Percentiles rank a stretch among this genome's conserved stretches.
Evolutionary conservation across 1,139 yeast genomes (phyloP).

Genomic region (Saccharomyces hybrid): DNA sequence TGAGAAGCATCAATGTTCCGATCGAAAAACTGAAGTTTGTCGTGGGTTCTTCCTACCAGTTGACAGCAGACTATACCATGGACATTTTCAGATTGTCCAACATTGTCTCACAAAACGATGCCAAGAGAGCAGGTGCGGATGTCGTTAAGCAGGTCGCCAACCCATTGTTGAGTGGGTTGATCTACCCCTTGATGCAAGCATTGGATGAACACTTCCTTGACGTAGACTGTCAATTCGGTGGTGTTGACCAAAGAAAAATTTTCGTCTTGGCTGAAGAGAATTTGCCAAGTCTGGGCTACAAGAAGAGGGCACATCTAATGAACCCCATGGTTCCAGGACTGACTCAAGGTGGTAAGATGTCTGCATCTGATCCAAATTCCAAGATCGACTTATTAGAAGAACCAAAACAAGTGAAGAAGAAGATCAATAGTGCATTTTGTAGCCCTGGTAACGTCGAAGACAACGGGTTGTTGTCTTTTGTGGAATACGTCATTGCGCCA

Average conservation of each 20-base stretch:
- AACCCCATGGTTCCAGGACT: conserved; percentile 98
- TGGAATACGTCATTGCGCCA: conserved; percentile 80
- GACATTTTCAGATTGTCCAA: conserved; percentile 83
- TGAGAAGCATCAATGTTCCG: conserved; percentile 82
- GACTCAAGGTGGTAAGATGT: conserved; percentile 96
- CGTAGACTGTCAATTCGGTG: conserved; percentile 95
- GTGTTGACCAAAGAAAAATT: conserved; percentile 97
- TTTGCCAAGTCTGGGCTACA: conserved; percentile 79
- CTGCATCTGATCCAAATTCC: conserved; percentile 97
- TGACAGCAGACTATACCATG: conserved; percentile 68
- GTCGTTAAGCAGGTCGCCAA: conserved; percentile 96
- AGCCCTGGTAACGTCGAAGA: conserved; percentile 91
- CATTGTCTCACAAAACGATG: conserved; percentile 84
- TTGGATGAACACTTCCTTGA: conserved; percentile 87
- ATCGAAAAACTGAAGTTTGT: conserved; percentile 80
- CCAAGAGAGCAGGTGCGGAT: conserved; percentile 99
- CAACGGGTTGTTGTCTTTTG: conserved; percentile 82
- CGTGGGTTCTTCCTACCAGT: conserved; percentile 84
- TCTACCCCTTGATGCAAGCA: conserved; percentile 98
- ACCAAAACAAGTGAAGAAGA: conserved; percentile 81
- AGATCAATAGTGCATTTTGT: conserved; percentile 87
- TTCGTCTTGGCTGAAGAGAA: conserved; percentile 96
- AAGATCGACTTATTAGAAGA: conserved; percentile 90
- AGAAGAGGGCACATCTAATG: conserved; percentile 97
- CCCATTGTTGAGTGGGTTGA: conserved; percentile 87